phyloP scores from a whole-genome alignment of 371 early-diverging fungal genomes.

The Syncephalis plumigaleata region DNA sequence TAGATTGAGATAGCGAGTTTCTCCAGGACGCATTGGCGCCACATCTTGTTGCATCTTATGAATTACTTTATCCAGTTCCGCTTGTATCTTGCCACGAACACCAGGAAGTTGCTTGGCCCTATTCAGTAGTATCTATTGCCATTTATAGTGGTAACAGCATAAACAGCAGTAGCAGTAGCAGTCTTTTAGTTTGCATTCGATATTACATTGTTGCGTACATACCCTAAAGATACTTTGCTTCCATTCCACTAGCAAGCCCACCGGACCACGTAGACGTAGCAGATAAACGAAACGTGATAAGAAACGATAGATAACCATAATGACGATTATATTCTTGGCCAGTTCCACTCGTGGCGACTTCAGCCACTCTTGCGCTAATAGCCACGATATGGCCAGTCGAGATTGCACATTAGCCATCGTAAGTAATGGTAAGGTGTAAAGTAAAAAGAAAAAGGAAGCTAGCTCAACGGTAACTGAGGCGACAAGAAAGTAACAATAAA shows the following conservation, averaged over 20 bases:
- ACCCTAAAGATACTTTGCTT: conserved; percentile 16
- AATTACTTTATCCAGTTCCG: conserved; percentile 45
- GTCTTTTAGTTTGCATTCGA: no score
- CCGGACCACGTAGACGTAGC: conserved; percentile 31
- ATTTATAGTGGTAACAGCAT: no score
- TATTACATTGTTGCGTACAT: no score
- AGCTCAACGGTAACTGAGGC: no score
- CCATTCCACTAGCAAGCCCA: conserved; percentile 25
- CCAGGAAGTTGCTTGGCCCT: conserved; percentile 16
- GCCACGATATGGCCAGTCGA: neutral
- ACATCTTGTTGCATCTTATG: conserved; percentile 56
- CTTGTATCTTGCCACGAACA: conserved; percentile 30
- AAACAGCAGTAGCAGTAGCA: no score
- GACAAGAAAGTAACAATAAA: no score
- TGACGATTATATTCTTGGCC: conserved; percentile 36
- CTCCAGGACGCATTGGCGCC: conserved; percentile 37
- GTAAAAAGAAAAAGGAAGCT: no score
- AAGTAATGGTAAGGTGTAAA: no score
- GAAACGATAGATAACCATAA: conserved; percentile 29
- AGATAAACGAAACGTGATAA: conserved; percentile 28
- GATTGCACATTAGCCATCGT: no score
- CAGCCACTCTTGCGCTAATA: conserved; percentile 11
- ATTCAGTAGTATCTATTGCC: no score
- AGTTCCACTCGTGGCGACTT: conserved; percentile 18
- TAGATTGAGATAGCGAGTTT: conserved; percentile 34